Base-by-base conservation (phyloP, 257 asterid species). In the Buddleja alternifolia region DNA sequence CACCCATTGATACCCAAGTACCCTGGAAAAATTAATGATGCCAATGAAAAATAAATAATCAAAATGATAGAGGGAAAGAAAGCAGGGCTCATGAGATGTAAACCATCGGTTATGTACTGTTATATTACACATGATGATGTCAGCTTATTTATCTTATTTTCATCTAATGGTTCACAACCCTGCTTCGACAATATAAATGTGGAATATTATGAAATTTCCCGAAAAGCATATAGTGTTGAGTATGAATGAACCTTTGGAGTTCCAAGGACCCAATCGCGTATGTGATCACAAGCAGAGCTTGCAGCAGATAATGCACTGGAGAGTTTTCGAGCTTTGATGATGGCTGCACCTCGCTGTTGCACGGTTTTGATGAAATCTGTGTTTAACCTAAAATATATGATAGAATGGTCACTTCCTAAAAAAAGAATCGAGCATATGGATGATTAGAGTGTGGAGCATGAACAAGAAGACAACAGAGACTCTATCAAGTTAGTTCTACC, bases 281-380 rank as follows among this genome's bases (percentile, higher is more conserved):
- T 73, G 64, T 92, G 97, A 75, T 92, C 97, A 52, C 97, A 89
- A 63, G 88, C 92, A n/a, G 96, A 77, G 70, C 84, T 85, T 36
- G 96, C 96, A 25, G 95, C 97, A 24, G 97, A 92, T 4, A 92
- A 52, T 21, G 97, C 96, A 59, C 97, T 92, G 0, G 97, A 89
- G 34, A 67, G 71, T 77, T 87, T 92, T 44, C 96, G 75, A 34
- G 94, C 96, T 75, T 81, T 84, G 24, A 92, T 84, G 40, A 92
- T 89, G 58, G 88, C 86, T 1, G 85, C 86, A 0, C 94, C 96
- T 6, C 95, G 79, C 61, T 87, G 86, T 25, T 85, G 94, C 70
- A 92, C 89, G 1, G 80, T 85, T 34, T 74, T 58, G 23, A 89
- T 84, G 78, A 92, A 87, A 75, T 89, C 92, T 9, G 77, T 40